phyloP scores from a whole-genome alignment of 306 rosid species.

The Alnus rubra region DNA sequence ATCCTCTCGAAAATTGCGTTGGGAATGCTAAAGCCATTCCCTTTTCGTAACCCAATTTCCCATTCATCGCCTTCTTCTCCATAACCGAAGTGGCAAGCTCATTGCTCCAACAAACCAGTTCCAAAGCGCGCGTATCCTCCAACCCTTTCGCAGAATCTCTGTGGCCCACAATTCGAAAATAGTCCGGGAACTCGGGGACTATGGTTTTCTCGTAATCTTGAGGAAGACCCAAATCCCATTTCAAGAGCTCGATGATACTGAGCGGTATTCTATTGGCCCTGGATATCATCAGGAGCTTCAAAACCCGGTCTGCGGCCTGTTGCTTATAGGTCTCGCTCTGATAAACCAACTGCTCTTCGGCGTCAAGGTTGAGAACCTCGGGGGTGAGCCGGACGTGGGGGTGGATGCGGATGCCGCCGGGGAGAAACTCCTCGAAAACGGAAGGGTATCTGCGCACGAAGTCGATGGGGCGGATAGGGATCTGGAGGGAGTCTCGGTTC shows the following conservation, averaged over 20 bases:
- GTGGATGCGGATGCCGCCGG: conserved; percentile 42
- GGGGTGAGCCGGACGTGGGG: conserved; percentile 63
- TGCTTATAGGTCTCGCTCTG: conserved; percentile 47
- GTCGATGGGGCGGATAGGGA: conserved; percentile 68
- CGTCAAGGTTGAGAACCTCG: conserved; percentile 45
- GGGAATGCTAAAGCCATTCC: conserved; percentile 46
- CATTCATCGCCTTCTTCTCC: conserved; percentile 40
- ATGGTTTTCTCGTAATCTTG: conserved; percentile 37
- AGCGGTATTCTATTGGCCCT: conserved; percentile 56
- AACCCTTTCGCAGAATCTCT: conserved; percentile 22
- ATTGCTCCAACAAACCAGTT: conserved; percentile 80
- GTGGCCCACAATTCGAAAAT: conserved; percentile 43
- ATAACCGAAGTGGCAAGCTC: conserved; percentile 59
- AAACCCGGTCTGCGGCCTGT: conserved; percentile 60
- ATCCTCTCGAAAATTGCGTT: conserved; percentile 61
- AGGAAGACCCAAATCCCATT: conserved; percentile 91
- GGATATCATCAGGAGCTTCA: conserved; percentile 69
- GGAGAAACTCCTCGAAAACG: conserved; percentile 58
- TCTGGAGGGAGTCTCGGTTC: conserved; percentile 38
- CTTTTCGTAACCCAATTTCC: background rate
- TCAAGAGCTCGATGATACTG: conserved; percentile 36
- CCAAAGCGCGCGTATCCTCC: conserved; percentile 39
- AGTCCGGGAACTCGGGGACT: conserved; percentile 77
- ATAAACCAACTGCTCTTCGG: conserved; percentile 48
- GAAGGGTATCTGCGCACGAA: conserved; percentile 72